These are phyloP conservation scores for Aspergillus sclerotialis DNA, from an alignment of 2,329 filamentous ascomycete genomes.

Conservation along the genomic window DNA sequence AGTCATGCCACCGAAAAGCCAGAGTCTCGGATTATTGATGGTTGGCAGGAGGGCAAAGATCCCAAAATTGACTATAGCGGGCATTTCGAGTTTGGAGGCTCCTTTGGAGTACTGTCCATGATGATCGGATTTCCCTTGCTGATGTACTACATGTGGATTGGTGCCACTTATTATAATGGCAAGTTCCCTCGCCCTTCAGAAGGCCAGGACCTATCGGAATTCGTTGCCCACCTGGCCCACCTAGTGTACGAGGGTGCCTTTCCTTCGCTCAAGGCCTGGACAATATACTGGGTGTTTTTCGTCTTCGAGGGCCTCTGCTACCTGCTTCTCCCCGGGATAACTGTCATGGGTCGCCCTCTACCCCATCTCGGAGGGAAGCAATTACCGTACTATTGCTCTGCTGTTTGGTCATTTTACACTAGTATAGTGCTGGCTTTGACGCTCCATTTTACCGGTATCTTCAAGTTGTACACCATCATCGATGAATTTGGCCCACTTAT, in stretches of 20 bases:
- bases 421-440: conserved; percentile 65
- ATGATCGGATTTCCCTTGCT: conserved; percentile 90
- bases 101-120: conserved; percentile 69
- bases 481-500: conserved; percentile 93
- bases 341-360: conserved; percentile 80
- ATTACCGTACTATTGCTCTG: conserved; percentile 91
- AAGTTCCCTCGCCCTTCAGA: conserved; percentile 62
- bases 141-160: conserved; percentile 99
- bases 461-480: conserved; percentile 84
- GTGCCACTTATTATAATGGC: conserved; percentile 85
- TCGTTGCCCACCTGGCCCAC: conserved; percentile 61
- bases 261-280: conserved; percentile 75
- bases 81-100: conserved; percentile 78
- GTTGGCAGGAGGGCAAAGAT: conserved; percentile 35
- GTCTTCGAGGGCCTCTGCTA: conserved; percentile 78
- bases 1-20: conserved; percentile 14
- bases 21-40: conserved; percentile 31
- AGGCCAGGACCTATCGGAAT: conserved; percentile 63
- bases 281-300: conserved; percentile 92
- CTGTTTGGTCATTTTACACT: conserved; percentile 76
- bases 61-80: conserved; percentile 43
- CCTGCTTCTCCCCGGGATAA: conserved; percentile 78
- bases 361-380: conserved; percentile 76
- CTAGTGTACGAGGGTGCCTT: conserved; percentile 79
- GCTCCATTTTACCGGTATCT: conserved; percentile 76